A percentile compares a stretch with the other conserved stretches of the same genome.
Conservation (phyloP, 2,329 filamentous ascomycete species). For the Aschersonia sp. region DNA sequence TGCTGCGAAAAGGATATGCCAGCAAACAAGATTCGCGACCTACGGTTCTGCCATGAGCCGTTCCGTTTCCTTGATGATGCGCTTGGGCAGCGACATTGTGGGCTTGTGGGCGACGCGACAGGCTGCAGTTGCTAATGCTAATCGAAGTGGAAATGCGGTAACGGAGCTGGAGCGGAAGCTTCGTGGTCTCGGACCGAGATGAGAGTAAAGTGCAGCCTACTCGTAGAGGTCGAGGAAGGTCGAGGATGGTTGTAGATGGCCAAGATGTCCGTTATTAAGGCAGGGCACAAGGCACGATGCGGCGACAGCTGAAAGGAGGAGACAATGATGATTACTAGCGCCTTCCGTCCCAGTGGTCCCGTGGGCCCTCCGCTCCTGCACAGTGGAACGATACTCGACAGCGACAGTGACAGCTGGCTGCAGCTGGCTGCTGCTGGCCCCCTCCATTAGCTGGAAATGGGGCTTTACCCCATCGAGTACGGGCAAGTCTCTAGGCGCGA, state of each 20-base stretch:
- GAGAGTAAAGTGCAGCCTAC: background rate
- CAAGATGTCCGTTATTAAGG: background rate
- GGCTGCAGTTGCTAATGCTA: background rate
- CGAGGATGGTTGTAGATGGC: background rate
- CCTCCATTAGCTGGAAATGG: no score
- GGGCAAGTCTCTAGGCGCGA: no score
- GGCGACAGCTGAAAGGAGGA: no score
- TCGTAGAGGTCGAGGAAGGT: background rate
- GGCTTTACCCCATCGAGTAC: no score
- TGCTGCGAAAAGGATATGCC: no score
- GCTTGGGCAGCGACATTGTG: slow-evolving; percentile 70
- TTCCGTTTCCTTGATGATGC: slow-evolving; percentile 98
- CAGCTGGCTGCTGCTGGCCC: no score
- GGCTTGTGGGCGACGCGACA: background rate
- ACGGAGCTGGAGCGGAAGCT: background rate
- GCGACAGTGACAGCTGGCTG: no score
- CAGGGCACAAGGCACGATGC: background rate
- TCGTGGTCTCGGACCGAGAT: background rate
- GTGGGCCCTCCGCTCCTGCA: no score
- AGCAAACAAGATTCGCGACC: slow-evolving; percentile 17
- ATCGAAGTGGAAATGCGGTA: background rate
- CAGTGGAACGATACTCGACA: no score
- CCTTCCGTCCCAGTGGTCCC: no score
- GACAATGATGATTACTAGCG: no score
- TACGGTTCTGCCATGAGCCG: slow-evolving; percentile 93